phyloP scores from a whole-genome alignment of 108 stramenopile species.

The Pseudonitzschia multiseries region DNA sequence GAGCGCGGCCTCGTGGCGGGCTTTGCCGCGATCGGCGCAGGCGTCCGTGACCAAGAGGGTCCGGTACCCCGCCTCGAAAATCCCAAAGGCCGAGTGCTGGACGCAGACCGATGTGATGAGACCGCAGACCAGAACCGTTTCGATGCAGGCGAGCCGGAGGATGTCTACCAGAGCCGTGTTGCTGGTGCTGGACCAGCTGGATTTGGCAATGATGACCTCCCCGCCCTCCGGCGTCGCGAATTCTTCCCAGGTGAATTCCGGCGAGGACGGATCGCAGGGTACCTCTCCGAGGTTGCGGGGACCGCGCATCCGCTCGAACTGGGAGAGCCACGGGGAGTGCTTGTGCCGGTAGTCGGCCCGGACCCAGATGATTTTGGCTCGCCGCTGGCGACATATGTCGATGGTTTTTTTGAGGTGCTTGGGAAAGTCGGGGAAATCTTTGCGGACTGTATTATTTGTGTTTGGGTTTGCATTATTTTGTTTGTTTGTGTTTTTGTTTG shows the following conservation, averaged over 20 bases:
- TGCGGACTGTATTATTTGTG: constrained; percentile 48
- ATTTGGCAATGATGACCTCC: constrained; percentile 58
- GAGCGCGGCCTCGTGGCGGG: constrained; percentile 60
- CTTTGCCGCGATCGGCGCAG: constrained; percentile 60
- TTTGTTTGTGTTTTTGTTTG: too few species aligned
- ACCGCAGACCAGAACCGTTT: constrained; percentile 65
- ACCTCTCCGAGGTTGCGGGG: constrained; percentile 24
- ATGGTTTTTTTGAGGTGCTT: constrained; percentile 29
- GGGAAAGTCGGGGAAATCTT: constrained; percentile 63
- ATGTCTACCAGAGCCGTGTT: constrained; percentile 43
- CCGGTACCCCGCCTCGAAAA: constrained; percentile 70
- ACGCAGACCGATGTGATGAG: constrained; percentile 71
- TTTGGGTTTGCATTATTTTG: too few species aligned
- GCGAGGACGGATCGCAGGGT: constrained; percentile 31
- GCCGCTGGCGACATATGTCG: constrained; percentile 38
- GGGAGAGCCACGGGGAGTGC: constrained; percentile 58
- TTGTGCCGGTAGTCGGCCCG: constrained; percentile 56
- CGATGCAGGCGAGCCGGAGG: constrained; percentile 40
- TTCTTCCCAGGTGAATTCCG: constrained; percentile 50
- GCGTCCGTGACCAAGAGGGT: constrained; percentile 61
- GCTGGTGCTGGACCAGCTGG: constrained; percentile 47
- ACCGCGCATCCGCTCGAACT: constrained; percentile 57
- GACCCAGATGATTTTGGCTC: constrained; percentile 60
- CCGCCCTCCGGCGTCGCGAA: constrained; percentile 55
- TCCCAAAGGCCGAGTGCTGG: constrained; percentile 67